Base-by-base conservation (phyloP, 441 rosid species). In the Populus trichocarpa region DNA sequence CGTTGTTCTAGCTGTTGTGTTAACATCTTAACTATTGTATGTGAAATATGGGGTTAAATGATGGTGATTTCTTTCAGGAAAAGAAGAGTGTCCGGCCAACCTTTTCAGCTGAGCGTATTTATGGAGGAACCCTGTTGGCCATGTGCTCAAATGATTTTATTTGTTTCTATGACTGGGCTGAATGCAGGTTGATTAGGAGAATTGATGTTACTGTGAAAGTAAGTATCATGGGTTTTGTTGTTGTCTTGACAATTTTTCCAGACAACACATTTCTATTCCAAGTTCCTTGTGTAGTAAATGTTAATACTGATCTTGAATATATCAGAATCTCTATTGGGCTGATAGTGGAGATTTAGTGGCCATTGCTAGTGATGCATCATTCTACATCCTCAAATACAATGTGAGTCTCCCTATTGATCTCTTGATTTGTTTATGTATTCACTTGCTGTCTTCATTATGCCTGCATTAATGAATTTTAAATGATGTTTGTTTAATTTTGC, bases 91-190 rank as follows among this genome's bases (percentile, higher is more conserved):
- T 95, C 46, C 85, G 97, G 70, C 99, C 98, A 76, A 90, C 99
- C 69, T 95, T 95, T 88, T 93, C 99, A 22, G 96, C 94, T 12
- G 99, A 97, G 86, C 98, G 66, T 69, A 90, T 97, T 79, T 91
- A 73, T 81, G 99, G 99, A 64, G 98, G 99, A 73, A 87, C 92
- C 74, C 85, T 96, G 75, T 84, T 96, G 84, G 97, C 98, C 42
- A 96, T 96, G 98, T 92, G 99, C 89, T 90, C 98, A 75, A 96
- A 89, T 84, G 99, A 94, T 86, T 96, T 96, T 81, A 94, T 94
- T 82, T 96, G 99, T 82, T 96, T 94, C 82, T 96, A 93, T 85
- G 98, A 94, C 86, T 96, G 99, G 99, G 91, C 89, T 81, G 98
- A 97, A 75, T 97, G 99, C 90, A 90, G 98, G 87, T 83, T 97